Conservation (phyloP, 2,329 filamentous ascomycete species). For the Tolypocladium guangdongense region DNA sequence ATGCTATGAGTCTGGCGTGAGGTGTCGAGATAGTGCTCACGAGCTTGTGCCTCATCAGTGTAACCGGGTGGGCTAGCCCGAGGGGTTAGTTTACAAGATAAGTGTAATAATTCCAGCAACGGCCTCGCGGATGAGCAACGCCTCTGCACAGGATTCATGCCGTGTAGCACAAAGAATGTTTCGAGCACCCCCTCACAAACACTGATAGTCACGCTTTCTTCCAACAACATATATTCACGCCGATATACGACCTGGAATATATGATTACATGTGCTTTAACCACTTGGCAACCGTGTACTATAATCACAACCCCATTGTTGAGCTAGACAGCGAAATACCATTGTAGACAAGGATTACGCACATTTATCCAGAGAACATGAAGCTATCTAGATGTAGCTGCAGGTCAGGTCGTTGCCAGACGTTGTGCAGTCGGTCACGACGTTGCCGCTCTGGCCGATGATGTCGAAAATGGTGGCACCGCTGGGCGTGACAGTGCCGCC, state of each 20-base stretch:
- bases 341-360: neutral
- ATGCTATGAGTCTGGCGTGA: neutral
- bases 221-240: too few relatives aligned
- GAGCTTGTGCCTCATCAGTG: constrained; percentile 1
- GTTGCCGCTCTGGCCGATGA: constrained; percentile 1
- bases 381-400: constrained; percentile 1
- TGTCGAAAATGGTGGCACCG: constrained; percentile 10
- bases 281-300: too few relatives aligned
- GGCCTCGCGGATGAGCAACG: neutral
- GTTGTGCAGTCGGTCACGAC: constrained; percentile 5
- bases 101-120: neutral
- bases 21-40: constrained; percentile 3
- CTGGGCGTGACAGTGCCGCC: constrained; percentile 2
- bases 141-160: neutral
- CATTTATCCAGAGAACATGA: neutral
- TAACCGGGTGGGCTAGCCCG: neutral
- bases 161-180: too few relatives aligned
- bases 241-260: too few relatives aligned
- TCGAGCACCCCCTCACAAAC: too few relatives aligned
- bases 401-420: constrained; percentile 4
- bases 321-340: too few relatives aligned
- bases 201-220: too few relatives aligned
- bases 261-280: too few relatives aligned
- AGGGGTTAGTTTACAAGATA: neutral
- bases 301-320: too few relatives aligned